Conservation (phyloP, 2,329 filamentous ascomycete species). For the Stagonosporopsis vannaccii region DNA sequence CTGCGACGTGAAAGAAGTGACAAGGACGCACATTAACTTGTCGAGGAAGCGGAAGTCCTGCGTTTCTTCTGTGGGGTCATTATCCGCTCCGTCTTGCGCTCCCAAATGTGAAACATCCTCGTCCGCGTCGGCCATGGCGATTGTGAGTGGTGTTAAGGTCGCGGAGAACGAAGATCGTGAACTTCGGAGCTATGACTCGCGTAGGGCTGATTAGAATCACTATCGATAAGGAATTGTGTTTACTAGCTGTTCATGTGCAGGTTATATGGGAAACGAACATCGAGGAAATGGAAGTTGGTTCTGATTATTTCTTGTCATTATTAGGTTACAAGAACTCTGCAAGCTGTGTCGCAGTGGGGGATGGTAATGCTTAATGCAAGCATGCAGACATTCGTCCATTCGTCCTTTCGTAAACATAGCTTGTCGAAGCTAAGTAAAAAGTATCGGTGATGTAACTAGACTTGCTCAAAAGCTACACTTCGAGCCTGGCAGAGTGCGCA, state of each 20-base stretch:
- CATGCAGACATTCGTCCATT: background rate
- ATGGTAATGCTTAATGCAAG: background rate
- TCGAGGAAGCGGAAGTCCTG: constrained; percentile 84
- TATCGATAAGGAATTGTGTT: constrained; percentile 9
- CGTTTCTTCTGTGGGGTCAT: constrained; percentile 75
- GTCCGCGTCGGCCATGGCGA: constrained; percentile 46
- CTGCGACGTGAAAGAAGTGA: background rate
- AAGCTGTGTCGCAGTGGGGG: background rate
- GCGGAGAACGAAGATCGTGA: constrained; percentile 11
- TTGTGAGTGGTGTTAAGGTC: background rate
- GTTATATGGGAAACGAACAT: background rate
- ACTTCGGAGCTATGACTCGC: constrained; percentile 20
- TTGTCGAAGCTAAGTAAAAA: background rate
- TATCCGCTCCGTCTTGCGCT: constrained; percentile 32
- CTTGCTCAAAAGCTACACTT: background rate
- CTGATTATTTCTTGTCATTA: background rate
- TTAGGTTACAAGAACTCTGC: background rate
- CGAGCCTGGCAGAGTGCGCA: background rate
- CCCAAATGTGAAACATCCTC: constrained; percentile 42
- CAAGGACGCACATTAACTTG: constrained; percentile 58
- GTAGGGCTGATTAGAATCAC: constrained; percentile 8
- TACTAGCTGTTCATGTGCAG: background rate
- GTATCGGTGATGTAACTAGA: no score
- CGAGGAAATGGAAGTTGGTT: background rate
- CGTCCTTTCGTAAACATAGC: background rate